Evolutionary conservation across 306 rosid genomes (phyloP).

Genomic region (Dalbergia cochinchinensis): DNA sequence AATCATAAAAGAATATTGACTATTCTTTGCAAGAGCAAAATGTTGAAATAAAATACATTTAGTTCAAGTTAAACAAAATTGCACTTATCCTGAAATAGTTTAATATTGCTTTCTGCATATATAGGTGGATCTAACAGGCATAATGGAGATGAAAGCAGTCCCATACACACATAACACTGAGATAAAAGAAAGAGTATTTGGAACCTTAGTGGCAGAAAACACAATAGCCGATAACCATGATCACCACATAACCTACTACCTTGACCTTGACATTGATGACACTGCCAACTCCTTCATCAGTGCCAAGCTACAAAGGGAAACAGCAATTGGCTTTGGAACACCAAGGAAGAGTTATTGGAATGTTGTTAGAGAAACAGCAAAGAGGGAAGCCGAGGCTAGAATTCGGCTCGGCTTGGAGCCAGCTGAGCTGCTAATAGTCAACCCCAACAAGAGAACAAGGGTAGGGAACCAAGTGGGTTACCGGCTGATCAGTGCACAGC

Average conservation of each 20-base stretch:
- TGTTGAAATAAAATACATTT: not conserved
- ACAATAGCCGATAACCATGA: constrained; percentile 78
- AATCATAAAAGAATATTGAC: constrained; percentile 4
- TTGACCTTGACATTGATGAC: constrained; percentile 85
- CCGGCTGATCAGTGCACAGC: constrained; percentile 71
- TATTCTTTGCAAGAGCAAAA: not conserved
- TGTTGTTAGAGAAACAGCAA: constrained; percentile 61
- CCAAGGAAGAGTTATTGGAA: constrained; percentile 87
- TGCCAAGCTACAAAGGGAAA: constrained; percentile 56
- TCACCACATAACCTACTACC: constrained; percentile 73
- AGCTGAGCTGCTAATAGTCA: constrained; percentile 67
- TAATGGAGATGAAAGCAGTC: constrained; percentile 70
- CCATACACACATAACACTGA: constrained; percentile 53
- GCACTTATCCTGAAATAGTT: constrained; percentile 2
- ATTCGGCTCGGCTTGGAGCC: constrained; percentile 68
- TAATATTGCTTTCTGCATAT: not conserved
- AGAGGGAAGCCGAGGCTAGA: constrained; percentile 70
- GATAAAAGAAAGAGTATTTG: constrained; percentile 56
- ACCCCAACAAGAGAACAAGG: constrained; percentile 70
- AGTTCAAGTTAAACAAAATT: constrained; percentile 14
- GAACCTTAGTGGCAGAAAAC: constrained; percentile 74
- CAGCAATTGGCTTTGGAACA: constrained; percentile 40
- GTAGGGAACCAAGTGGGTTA: constrained; percentile 81
- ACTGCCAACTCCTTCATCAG: constrained; percentile 69
- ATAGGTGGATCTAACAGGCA: constrained; percentile 86